Evolutionary conservation across 768 basidiomycete genomes (phyloP).

Genomic region (Peribolospora kevripleyi): DNA sequence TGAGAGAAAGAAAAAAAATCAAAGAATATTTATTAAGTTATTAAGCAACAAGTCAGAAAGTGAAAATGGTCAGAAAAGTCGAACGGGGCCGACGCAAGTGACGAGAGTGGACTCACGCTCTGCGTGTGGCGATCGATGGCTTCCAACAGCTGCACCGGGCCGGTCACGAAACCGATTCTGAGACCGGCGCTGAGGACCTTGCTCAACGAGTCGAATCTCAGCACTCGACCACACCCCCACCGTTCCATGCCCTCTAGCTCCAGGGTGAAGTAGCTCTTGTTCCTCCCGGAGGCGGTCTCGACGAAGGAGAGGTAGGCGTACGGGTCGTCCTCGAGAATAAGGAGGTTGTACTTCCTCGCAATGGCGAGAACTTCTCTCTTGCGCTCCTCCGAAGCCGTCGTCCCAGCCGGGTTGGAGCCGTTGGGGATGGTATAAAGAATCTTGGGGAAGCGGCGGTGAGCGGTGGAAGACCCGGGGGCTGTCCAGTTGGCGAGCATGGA

Average conservation of each 20-base stretch:
- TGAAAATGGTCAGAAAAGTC: conserved; percentile 12
- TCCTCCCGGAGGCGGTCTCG: conserved; percentile 41
- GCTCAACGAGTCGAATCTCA: conserved; percentile 73
- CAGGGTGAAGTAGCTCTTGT: conserved; percentile 51
- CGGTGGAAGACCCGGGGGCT: conserved; percentile 21
- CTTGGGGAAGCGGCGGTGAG: conserved; percentile 41
- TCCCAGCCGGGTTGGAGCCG: conserved; percentile 69
- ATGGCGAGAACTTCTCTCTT: conserved; percentile 35
- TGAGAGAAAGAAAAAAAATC: background rate
- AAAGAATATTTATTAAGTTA: background rate
- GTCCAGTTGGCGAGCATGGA: conserved; percentile 44
- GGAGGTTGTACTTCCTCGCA: conserved; percentile 43
- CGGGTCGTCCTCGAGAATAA: conserved; percentile 55
- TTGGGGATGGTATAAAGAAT: conserved; percentile 51
- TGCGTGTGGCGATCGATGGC: conserved; percentile 47
- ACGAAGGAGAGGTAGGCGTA: conserved; percentile 20
- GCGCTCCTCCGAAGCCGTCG: conserved; percentile 45
- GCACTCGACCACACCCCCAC: conserved; percentile 42
- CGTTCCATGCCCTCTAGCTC: conserved; percentile 43
- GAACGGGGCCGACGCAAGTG: conserved; percentile 14
- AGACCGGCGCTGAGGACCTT: conserved; percentile 34
- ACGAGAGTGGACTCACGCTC: conserved; percentile 25
- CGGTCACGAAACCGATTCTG: conserved; percentile 56
- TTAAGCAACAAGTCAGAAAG: background rate
- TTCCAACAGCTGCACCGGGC: conserved; percentile 39